Evolutionary conservation across 768 basidiomycete species (phyloP), one percentile per base, ranked within the genome.

Genomic region (Phylloporus arenicola): DNA sequence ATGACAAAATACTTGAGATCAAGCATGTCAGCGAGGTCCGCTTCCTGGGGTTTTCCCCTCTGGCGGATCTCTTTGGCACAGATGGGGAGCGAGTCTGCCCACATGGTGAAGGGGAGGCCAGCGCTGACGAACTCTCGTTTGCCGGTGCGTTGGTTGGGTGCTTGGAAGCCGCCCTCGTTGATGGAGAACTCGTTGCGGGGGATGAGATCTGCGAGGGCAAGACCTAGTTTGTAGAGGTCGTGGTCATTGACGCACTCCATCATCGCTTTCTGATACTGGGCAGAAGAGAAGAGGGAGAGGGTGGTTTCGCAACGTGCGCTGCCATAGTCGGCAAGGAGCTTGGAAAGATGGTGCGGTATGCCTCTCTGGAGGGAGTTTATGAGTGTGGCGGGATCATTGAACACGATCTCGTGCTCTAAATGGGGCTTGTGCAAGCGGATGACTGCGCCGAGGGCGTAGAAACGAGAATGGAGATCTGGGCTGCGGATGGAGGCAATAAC

Each of bases 1-100:
- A 82, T 74, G 60, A 84, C 75, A 47, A 62, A 56, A 59, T 65
- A 80, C 59, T 86, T 84, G 68, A 83, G 76, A 29, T 85, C 82
- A 27, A 86, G 62, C 53, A 86, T 79, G 59, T 85, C 82, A 0
- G 83, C 84, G 13, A 71, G 56, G 60, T 84, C 81, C 19, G 50
- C 62, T 48, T 83, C 78, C 6, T 57, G 57, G 0, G 72, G 59
- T 12, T 62, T 64, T n/a, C 70, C 72, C 47, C 65, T 69, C 31
- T 60, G 67, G 9, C 81, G 75, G 34, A 85, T 75, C 24, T 76
- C 82, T 24, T 70, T 70, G 9, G 83, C 82, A 57, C 82, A 82
- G 17, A 72, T 66, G 4, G 84, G 82, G 6, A 86, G 66, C 0
- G 82, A 68, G 54, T 86, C 83, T 7, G 68, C 57, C 77, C 78